Percentiles rank a stretch among this genome's conserved stretches.
These are phyloP conservation scores for Adenanthera pavonina DNA, from an alignment of 306 rosid species.

Conservation along the genomic window DNA sequence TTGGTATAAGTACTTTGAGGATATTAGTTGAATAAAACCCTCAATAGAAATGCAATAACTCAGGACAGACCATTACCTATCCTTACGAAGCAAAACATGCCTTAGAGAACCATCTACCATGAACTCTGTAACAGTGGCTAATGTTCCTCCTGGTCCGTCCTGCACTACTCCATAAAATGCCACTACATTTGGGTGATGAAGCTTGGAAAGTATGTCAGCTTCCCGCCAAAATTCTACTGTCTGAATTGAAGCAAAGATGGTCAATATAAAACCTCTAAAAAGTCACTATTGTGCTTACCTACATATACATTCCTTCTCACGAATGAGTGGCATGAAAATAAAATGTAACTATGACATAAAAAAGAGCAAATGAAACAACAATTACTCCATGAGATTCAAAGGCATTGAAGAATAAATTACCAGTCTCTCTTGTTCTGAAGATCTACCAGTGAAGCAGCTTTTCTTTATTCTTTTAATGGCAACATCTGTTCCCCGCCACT, in stretches of 20 bases:
- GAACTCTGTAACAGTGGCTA: slow-evolving; percentile 85
- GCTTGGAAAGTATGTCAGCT: slow-evolving; percentile 92
- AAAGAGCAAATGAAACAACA: background rate
- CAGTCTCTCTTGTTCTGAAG: slow-evolving; percentile 93
- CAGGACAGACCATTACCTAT: slow-evolving; percentile 56
- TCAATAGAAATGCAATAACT: slow-evolving; percentile 32
- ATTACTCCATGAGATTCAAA: slow-evolving; percentile 21
- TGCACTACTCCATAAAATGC: slow-evolving; percentile 94
- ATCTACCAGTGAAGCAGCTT: slow-evolving; percentile 82
- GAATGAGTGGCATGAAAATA: slow-evolving; percentile 10
- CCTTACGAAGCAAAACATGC: slow-evolving; percentile 87
- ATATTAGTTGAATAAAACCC: background rate
- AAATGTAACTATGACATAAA: background rate
- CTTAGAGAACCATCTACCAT: slow-evolving; percentile 94
- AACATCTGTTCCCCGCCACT: slow-evolving; percentile 91
- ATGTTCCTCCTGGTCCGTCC: slow-evolving; percentile 88
- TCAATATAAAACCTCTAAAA: slow-evolving; percentile 23
- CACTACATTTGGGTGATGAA: slow-evolving; percentile 94
- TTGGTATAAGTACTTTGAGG: background rate
- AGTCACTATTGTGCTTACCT: background rate
- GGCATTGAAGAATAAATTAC: slow-evolving; percentile 46
- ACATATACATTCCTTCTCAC: background rate
- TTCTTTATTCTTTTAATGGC: slow-evolving; percentile 92
- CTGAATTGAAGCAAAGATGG: slow-evolving; percentile 51
- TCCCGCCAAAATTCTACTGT: slow-evolving; percentile 87